Conservation (phyloP, 805 yeast genomes). For the Yamadazyma philogaea region DNA sequence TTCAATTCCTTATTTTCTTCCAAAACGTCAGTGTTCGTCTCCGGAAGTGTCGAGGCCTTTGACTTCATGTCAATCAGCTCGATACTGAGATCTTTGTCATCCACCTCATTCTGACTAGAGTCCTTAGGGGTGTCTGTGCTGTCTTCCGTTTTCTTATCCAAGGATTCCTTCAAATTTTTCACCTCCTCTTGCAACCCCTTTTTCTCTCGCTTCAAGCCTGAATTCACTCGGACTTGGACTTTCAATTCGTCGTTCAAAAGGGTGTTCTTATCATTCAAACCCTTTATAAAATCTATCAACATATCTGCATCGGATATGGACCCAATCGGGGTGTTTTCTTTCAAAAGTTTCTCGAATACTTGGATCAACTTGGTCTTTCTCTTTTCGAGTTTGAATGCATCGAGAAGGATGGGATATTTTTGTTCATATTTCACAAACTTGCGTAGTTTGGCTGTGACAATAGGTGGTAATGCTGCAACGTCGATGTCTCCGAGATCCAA, state of each 20-base stretch:
- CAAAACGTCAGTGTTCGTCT: neutral
- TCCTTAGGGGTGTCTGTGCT: neutral
- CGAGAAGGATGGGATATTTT: slow-evolving; percentile 79
- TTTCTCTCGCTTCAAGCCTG: slow-evolving; percentile 16
- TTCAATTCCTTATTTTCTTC: slow-evolving; percentile 1
- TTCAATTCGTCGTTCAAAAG: slow-evolving; percentile 67
- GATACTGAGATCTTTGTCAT: neutral
- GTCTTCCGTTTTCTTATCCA: neutral
- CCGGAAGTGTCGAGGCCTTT: neutral
- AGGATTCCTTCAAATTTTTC: slow-evolving; percentile 5
- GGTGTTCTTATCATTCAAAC: slow-evolving; percentile 56
- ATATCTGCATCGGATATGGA: slow-evolving; percentile 69
- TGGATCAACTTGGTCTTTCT: slow-evolving; percentile 56
- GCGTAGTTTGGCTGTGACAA: slow-evolving; percentile 57
- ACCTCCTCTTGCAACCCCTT: slow-evolving; percentile 11
- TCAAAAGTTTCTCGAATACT: slow-evolving; percentile 63
- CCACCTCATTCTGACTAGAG: neutral
- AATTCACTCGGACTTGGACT: slow-evolving; percentile 35
- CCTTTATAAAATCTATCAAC: slow-evolving; percentile 65
- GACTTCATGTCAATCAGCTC: neutral
- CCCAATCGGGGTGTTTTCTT: slow-evolving; percentile 78
- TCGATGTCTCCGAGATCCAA: slow-evolving; percentile 16
- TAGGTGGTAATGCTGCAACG: slow-evolving; percentile 50
- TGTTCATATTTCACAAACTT: slow-evolving; percentile 86
- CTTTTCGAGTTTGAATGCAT: slow-evolving; percentile 83